These are phyloP conservation scores for Tylopilus sp. DNA, from an alignment of 768 basidiomycete genomes.

Conservation along the genomic window DNA sequence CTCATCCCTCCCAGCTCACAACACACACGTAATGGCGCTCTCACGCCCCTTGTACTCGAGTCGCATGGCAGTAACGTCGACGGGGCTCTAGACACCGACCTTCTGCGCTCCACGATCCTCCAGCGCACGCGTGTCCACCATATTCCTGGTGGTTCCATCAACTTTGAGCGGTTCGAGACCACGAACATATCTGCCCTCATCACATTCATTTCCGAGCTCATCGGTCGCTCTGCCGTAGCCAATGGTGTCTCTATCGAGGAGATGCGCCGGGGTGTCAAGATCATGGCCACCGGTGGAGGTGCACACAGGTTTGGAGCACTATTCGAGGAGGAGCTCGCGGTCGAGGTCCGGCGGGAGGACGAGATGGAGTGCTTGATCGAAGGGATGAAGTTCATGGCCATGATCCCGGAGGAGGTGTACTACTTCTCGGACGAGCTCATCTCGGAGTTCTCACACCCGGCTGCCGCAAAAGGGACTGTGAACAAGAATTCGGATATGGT, in stretches of 20 bases:
- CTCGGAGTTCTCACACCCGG: constrained; percentile 50
- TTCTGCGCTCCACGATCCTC: constrained; percentile 62
- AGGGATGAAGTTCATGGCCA: constrained; percentile 92
- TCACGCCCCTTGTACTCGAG: constrained; percentile 78
- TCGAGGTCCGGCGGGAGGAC: constrained; percentile 88
- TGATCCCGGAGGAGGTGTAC: constrained; percentile 96
- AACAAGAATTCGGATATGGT: constrained; percentile 6
- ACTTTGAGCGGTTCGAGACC: constrained; percentile 97
- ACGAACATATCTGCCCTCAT: constrained; percentile 82
- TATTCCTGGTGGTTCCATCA: constrained; percentile 94
- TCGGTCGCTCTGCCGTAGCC: constrained; percentile 76
- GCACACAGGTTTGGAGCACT: constrained; percentile 92
- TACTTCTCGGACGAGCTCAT: constrained; percentile 98
- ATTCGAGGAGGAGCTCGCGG: constrained; percentile 67
- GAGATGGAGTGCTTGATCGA: constrained; percentile 99
- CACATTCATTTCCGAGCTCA: constrained; percentile 81
- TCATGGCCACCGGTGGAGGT: constrained; percentile 97
- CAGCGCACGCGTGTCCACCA: constrained; percentile 61
- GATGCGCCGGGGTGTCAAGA: constrained; percentile 91
- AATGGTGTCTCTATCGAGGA: constrained; percentile 87
- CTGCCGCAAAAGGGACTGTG: constrained; percentile 7
- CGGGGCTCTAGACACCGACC: constrained; percentile 35
- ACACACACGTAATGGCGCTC: constrained; percentile 59
- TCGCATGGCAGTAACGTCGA: constrained; percentile 31
- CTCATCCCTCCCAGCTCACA: constrained; percentile 27